Conservation (phyloP, 2,329 filamentous ascomycete species). For the Aureobasidium subglaciale region DNA sequence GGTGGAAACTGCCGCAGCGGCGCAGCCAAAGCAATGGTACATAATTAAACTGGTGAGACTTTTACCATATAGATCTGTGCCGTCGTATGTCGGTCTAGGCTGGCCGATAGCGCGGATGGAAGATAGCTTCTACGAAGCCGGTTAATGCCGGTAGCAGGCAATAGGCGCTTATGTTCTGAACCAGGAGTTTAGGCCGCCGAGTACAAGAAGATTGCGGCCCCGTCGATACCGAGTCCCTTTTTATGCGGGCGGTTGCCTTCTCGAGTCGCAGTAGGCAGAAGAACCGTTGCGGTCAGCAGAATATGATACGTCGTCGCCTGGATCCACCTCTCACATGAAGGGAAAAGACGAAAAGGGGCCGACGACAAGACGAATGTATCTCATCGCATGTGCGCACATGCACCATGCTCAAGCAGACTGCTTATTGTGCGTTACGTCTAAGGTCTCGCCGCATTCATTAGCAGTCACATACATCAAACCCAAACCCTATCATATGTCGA, state of each 20-base stretch:
- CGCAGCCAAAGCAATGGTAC: conserved; percentile 9
- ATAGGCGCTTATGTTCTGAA: conserved; percentile 28
- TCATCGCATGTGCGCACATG: not conserved
- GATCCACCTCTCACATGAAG: not conserved
- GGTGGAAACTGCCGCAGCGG: conserved; percentile 14
- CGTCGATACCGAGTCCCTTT: not conserved
- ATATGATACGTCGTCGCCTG: not conserved
- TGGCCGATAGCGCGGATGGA: conserved; percentile 22
- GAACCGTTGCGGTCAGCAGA: conserved; percentile 2
- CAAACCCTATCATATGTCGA: not conserved
- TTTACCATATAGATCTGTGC: conserved; percentile 11
- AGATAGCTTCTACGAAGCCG: conserved; percentile 1
- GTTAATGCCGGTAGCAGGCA: conserved; percentile 22
- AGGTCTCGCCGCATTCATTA: not conserved
- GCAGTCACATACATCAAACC: not conserved
- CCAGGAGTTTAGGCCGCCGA: conserved; percentile 33
- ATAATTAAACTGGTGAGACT: conserved; percentile 13
- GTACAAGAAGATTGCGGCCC: conserved; percentile 16
- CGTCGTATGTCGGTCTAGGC: conserved; percentile 24
- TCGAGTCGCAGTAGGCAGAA: not conserved
- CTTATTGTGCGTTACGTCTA: not conserved
- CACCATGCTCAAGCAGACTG: not conserved
- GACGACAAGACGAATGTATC: not conserved
- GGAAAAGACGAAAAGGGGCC: not conserved
- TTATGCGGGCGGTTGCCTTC: not conserved